Conservation (phyloP, 202 grass and related monocot species). For the Sporobolus alterniflorus region DNA sequence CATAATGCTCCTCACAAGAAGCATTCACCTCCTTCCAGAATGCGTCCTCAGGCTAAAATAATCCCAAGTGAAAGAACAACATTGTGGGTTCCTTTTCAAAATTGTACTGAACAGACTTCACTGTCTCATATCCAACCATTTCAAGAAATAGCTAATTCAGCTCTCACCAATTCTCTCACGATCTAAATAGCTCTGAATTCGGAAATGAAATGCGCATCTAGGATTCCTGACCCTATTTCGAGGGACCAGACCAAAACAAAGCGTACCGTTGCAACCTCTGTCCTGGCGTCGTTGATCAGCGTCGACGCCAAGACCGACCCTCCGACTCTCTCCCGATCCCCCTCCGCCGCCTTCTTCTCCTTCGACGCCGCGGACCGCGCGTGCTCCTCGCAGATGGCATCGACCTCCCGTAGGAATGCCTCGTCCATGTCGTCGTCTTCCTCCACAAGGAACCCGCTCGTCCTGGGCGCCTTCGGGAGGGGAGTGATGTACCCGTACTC, state of each 20-base stretch:
- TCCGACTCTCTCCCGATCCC: neutral
- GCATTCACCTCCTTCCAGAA: slow-evolving; percentile 36
- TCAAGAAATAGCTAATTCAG: neutral
- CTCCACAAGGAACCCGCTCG: slow-evolving; percentile 37
- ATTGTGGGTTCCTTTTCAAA: neutral
- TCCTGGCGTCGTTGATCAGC: neutral
- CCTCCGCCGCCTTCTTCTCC: slow-evolving; percentile 25
- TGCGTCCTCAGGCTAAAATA: slow-evolving; percentile 39
- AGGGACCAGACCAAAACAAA: neutral
- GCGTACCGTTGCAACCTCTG: slow-evolving; percentile 30
- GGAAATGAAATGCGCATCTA: neutral
- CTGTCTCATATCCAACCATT: neutral
- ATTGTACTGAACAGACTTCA: neutral
- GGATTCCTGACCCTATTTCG: neutral
- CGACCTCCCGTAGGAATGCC: slow-evolving; percentile 78
- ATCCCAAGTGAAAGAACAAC: slow-evolving; percentile 17
- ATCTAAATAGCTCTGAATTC: neutral
- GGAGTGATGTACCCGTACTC: slow-evolving; percentile 44
- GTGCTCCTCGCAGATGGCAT: slow-evolving; percentile 79
- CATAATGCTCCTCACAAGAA: slow-evolving; percentile 26
- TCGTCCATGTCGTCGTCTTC: slow-evolving; percentile 63
- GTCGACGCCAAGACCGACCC: neutral
- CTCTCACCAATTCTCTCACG: neutral
- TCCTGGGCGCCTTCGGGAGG: slow-evolving; percentile 29
- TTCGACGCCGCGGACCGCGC: slow-evolving; percentile 47